A percentile compares a stretch with the other conserved stretches of the same genome.
Evolutionary conservation across 176 grass and related monocot genomes (phyloP).

Genomic region (Calamus simplicifolius): DNA sequence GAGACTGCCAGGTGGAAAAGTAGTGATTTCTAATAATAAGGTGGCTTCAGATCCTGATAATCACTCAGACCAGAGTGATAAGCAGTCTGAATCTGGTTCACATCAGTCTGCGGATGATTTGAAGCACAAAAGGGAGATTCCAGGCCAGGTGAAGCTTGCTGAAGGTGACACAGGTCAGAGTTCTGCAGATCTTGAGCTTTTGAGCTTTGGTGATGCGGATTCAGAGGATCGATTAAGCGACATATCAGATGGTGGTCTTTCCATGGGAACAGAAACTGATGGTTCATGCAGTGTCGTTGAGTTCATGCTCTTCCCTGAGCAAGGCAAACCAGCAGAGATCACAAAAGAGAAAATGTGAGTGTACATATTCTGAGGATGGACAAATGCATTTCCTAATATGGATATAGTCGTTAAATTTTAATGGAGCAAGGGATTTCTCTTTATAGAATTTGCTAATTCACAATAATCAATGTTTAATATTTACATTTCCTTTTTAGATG

Average conservation of each 20-base stretch:
- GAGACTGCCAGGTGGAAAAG: constrained; percentile 22
- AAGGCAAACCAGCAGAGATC: constrained; percentile 28
- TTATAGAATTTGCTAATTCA: too few species aligned
- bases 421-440: too few species aligned
- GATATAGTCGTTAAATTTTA: too few species aligned
- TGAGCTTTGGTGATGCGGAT: constrained; percentile 46
- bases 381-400: too few species aligned
- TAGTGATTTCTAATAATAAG: constrained; percentile 13
- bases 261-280: constrained; percentile 78
- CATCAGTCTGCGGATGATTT: constrained; percentile 43
- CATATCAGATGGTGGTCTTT: constrained; percentile 73
- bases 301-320: constrained; percentile 34
- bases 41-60: constrained; percentile 33
- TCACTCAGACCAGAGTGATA: constrained; percentile 60
- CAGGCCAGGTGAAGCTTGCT: constrained; percentile 24
- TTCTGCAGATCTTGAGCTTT: constrained; percentile 40
- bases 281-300: constrained; percentile 55
- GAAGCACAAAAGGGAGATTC: constrained; percentile 27
- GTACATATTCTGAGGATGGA: background rate
- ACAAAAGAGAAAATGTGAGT: constrained; percentile 28
- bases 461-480: too few species aligned
- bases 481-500: too few species aligned
- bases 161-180: constrained; percentile 7
- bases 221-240: constrained; percentile 75
- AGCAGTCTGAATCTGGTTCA: constrained; percentile 66